Evolutionary conservation across 306 rosid genomes (phyloP), one percentile per base, ranked within the genome.

Genomic region (Cicer bijugum): DNA sequence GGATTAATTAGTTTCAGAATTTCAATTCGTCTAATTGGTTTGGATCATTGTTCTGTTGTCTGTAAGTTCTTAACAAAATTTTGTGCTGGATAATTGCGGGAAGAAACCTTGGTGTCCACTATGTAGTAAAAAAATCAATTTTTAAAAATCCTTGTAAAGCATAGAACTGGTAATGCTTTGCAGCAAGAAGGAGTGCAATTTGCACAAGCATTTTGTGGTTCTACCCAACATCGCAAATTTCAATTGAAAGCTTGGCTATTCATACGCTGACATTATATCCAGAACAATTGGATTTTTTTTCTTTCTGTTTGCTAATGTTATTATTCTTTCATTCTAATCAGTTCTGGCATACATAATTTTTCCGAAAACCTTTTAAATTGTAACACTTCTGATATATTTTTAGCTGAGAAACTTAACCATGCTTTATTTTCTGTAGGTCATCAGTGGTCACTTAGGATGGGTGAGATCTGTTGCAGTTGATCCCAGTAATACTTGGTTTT

Each of bases 361-460:
- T 45, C 33, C n/a, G 12, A 14, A 11, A 12, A 44, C 28, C 47
- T 65, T 52, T 67, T 66, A 16, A 79, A 58, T 75, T 70, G 65
- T 48, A 33, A 61, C 71, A 15, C 28, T 17, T n/a, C 75, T 63
- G 75, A 35, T 74, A 33, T 47, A 38, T 43, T 52, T 60, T 52
- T 59, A 40, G 58, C 69, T 55, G 6, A 68, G 53, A 52, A 17
- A 20, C 53, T 73, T 33, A 23, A 37, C 42, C 74, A 52, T 67
- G 38, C 14, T 67, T 79, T 80, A 15, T 77, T 77, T 80, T 40
- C 35, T 81, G 51, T 64, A 94, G 99, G 99, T 94, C 67, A 87
- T 94, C 81, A 91, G 97, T 14, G 99, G 99, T 74, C 99, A 94
- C 90, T 88, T 91, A 77, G 99, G 99, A 73, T 94, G 99, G 99